Evolutionary conservation across 2,329 filamentous ascomycete species (phyloP).

Genomic region (Trichoderma polysporum): DNA sequence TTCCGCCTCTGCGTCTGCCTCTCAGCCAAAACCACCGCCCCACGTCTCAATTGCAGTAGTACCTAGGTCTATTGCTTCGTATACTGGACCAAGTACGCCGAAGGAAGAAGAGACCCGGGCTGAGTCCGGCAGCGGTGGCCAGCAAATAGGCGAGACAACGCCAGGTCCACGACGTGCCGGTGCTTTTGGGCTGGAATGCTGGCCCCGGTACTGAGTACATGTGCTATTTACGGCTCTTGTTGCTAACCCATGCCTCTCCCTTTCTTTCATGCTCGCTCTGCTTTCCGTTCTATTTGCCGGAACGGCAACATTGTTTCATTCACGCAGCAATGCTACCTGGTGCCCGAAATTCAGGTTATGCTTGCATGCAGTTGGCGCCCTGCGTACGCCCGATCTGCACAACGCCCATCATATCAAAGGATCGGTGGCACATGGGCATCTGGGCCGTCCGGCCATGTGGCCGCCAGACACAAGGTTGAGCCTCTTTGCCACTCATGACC

Average conservation of each 20-base stretch:
- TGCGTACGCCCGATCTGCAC: slow-evolving; percentile 12
- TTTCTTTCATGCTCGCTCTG: not conserved
- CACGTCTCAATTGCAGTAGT: not conserved
- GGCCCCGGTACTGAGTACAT: not conserved
- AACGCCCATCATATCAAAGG: not conserved
- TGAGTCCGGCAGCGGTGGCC: slow-evolving; percentile 12
- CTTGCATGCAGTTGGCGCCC: slow-evolving; percentile 10
- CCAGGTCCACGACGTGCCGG: not conserved
- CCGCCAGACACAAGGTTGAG: not conserved
- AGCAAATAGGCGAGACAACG: slow-evolving; percentile 12
- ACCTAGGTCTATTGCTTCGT: too few species aligned
- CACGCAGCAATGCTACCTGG: not conserved
- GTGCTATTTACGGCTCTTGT: not conserved
- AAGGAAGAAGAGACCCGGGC: slow-evolving; percentile 13
- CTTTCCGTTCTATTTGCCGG: not conserved
- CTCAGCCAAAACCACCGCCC: not conserved
- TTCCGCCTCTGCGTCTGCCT: not conserved
- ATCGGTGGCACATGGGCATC: slow-evolving; percentile 19
- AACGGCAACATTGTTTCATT: not conserved
- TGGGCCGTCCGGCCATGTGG: slow-evolving; percentile 11
- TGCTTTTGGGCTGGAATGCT: slow-evolving; percentile 13
- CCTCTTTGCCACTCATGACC: slow-evolving; percentile 11
- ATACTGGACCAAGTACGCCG: slow-evolving; percentile 3
- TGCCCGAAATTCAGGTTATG: not conserved
- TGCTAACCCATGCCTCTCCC: not conserved